phyloP scores from a whole-genome alignment of 73 alveolate genomes.

The Diophrys appendiculata region DNA sequence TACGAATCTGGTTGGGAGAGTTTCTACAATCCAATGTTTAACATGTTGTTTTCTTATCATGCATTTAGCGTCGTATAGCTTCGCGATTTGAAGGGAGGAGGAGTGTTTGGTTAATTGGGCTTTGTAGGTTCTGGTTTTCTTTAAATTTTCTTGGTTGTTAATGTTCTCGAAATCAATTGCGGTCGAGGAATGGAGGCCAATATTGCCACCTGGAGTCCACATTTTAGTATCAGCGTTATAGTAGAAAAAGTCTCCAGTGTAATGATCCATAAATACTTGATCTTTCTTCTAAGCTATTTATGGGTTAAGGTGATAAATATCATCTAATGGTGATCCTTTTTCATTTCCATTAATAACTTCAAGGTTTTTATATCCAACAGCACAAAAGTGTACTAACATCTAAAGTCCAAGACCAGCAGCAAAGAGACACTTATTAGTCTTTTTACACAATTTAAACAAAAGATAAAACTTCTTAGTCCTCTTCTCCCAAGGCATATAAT shows the following conservation, averaged over 20 bases:
- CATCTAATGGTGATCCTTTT: conserved; percentile 9
- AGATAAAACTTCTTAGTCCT: conserved; percentile 44
- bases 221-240: not conserved
- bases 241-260: conserved; percentile 5
- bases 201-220: conserved; percentile 16
- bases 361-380: not conserved
- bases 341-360: conserved; percentile 17
- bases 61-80: conserved; percentile 61
- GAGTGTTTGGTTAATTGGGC: not conserved
- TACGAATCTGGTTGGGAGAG: conserved; percentile 75
- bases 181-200: conserved; percentile 3
- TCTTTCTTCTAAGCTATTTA: not conserved
- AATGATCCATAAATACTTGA: conserved; percentile 5
- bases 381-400: not conserved
- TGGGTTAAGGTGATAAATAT: not conserved
- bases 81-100: not conserved
- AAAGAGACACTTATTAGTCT: conserved; percentile 9
- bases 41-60: conserved; percentile 67
- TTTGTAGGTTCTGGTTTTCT: not conserved
- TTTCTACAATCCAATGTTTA: conserved; percentile 59
- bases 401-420: conserved; percentile 1
- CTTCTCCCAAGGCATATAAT: conserved; percentile 83
- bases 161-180: conserved; percentile 40
- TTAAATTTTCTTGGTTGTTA: conserved; percentile 1
- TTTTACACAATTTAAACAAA: conserved; percentile 15